Base-by-base conservation (phyloP, 495 filamentous ascomycete genomes). In the Podospora pseudoanserina region DNA sequence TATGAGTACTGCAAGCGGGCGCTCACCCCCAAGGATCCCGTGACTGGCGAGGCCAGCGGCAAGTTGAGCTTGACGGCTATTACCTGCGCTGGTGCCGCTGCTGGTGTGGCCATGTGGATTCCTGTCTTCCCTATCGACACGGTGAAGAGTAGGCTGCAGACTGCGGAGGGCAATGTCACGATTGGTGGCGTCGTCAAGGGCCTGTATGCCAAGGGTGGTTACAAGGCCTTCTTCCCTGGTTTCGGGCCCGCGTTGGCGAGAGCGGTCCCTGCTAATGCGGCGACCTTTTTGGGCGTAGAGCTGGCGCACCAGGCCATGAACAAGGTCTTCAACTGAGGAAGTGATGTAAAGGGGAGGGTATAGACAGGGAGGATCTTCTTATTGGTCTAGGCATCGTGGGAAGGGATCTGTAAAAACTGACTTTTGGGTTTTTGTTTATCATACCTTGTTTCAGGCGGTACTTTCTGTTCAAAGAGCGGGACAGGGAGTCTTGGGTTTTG, bases 91-190 rank as follows among this genome's bases (percentile, higher is more conserved):
- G 95, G 95, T 67, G 95, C 92, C 59, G 90, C 88, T 0, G 95
- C 95, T 0, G 95, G 95, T 73, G 88, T 99, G 60, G 93, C 95
- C 26, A 99, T 99, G 96, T 99, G 95, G 95, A 92, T 97, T 68
- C 92, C 96, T 27, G 93, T 99, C 20, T 99, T 99, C 86, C 95
- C 95, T 5, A 84, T 99, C 65, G 95, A 99, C 74, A 99, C 95
- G 0, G 88, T 99, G 78, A 99, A 99, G 86, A 92, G 88, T 66
- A 84, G 94, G 63, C 78, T 99, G 77, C 95, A 99, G 86, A 95
- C 92, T 56, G 92, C 92, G 27, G 91, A 95, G 69, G 94, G 94
- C 19, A 89, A 89, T 67, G 90, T 92, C 27, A 94, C 91, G 1
- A 90, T 99, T 53, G 85, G 89, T 1, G 89, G 92, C 1, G 90